Evolutionary conservation across 306 rosid genomes (phyloP), one percentile per base, ranked within the genome.

Genomic region (Begonia fuchsioides): DNA sequence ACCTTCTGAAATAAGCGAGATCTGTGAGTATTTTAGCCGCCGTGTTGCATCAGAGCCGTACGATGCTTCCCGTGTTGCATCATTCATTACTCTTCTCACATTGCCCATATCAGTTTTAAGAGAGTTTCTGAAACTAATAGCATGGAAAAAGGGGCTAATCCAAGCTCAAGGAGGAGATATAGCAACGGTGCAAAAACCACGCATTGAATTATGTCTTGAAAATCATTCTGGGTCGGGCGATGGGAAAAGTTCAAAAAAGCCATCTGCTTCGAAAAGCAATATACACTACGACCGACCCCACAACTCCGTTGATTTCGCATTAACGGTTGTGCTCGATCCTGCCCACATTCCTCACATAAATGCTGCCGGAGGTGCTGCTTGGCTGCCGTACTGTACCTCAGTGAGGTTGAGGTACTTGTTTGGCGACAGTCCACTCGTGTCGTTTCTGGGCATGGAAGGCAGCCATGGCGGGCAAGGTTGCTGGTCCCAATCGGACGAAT

Each of bases 21-120:
- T 92, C 52, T 92, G 99, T 54, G 99, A 92, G 62, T 92, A 92
- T 68, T 92, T 92, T 62, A 86, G 99, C 65, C 96, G 99, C 14
- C 94, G 99, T 18, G 98, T 85, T 60, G 98, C 98, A 45, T 85
- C 98, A 13, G 98, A 92, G 79, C 98, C 98, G 5, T 92, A 92
- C 41, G 98, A 92, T 68, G 98, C 98, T 44, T 92, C 96, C 50
- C 94, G 98, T 39, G 99, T 92, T 61, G 99, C 99, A 43, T 92
- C 99, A 15, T 92, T 86, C 77, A 86, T 92, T 54, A 92, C 96
- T 43, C 94, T 92, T 72, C 93, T 92, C 58, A 92, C 99, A 54
- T 72, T 92, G 55, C 99, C 99, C 12, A 75, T 92, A 60, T 72
- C 96, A 9, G 95, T 86, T 64, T 71, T 92, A 38, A 65, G 96